Conservation (phyloP, 192 early-diverging fungal species). For the Podila horticola region DNA sequence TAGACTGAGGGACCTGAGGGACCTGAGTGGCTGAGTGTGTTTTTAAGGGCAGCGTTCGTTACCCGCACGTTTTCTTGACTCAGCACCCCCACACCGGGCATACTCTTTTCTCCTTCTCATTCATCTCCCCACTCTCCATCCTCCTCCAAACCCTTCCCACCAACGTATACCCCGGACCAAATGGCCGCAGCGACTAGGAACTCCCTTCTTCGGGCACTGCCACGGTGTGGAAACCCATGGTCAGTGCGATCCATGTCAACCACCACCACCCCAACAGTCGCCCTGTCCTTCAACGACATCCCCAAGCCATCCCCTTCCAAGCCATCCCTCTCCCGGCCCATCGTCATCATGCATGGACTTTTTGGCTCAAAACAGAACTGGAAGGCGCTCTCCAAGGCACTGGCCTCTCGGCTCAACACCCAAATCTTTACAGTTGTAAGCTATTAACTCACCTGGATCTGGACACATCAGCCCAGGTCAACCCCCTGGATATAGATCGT, state of each 20-base stretch:
- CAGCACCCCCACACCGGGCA: too few relatives aligned
- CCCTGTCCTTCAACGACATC: constrained; percentile 25
- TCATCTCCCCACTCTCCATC: background rate
- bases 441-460: background rate
- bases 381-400: constrained; percentile 82
- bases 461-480: background rate
- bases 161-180: background rate
- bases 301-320: constrained; percentile 17
- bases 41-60: too few relatives aligned
- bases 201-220: background rate
- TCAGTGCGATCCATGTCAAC: constrained; percentile 1
- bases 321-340: constrained; percentile 48
- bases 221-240: background rate
- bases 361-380: constrained; percentile 97
- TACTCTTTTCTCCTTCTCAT: background rate
- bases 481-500: background rate
- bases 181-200: background rate
- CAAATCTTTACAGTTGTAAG: constrained; percentile 73
- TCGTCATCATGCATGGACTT: constrained; percentile 89
- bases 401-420: constrained; percentile 69
- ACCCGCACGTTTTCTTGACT: too few relatives aligned
- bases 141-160: background rate
- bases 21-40: too few relatives aligned
- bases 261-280: constrained; percentile 8
- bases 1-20: too few relatives aligned